Evolutionary conservation across 1,284 basidiomycete genomes (phyloP).

Genomic region (Flammula alnicola): DNA sequence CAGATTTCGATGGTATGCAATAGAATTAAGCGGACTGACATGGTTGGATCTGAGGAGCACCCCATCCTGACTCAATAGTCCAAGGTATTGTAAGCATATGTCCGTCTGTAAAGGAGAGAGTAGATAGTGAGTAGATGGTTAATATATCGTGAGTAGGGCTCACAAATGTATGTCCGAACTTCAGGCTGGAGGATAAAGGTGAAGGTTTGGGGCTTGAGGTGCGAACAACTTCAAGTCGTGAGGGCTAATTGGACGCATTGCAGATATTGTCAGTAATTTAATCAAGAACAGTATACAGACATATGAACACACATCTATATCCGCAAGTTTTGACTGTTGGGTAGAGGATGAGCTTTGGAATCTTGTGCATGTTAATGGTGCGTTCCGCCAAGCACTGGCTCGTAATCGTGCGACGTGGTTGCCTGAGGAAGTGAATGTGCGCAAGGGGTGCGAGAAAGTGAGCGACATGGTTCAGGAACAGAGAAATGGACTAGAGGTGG

Average conservation of each 20-base stretch:
- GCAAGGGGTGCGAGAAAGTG: constrained; percentile 17
- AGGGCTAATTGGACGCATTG: too few species aligned
- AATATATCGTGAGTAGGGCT: constrained; percentile 31
- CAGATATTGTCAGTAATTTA: too few species aligned
- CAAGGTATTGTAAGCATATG: constrained; percentile 93
- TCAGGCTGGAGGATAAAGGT: constrained; percentile 57
- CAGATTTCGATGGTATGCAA: not conserved
- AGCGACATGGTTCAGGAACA: constrained; percentile 17
- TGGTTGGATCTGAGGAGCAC: constrained; percentile 80
- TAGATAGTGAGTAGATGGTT: constrained; percentile 12
- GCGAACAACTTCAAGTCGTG: constrained; percentile 46
- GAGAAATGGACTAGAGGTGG: not conserved
- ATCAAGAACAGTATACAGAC: too few species aligned
- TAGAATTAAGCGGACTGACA: constrained; percentile 54
- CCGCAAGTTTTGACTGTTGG: constrained; percentile 9
- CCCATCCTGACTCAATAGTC: constrained; percentile 80
- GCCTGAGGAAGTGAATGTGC: constrained; percentile 6
- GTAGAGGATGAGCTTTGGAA: constrained; percentile 6
- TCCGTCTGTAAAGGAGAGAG: constrained; percentile 65
- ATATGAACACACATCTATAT: constrained; percentile 17
- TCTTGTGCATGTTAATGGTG: not conserved
- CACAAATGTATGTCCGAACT: constrained; percentile 77
- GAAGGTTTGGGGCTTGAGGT: constrained; percentile 55
- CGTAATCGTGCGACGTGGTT: not conserved
- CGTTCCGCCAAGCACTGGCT: not conserved